Base-by-base conservation (phyloP, 2,329 filamentous ascomycete species). In the Diaporthe amygdali region DNA sequence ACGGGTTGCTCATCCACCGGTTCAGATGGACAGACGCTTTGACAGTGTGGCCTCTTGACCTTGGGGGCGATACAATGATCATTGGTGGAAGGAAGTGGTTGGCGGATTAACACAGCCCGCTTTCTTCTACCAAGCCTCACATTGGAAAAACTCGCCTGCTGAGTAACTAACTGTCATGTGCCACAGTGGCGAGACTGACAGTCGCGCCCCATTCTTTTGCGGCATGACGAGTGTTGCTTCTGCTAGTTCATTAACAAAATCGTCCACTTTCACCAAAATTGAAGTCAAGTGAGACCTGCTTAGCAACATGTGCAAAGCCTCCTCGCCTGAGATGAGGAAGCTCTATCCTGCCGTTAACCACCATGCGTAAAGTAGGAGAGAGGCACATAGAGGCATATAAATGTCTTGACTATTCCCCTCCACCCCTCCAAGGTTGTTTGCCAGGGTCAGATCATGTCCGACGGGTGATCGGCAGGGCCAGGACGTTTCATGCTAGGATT, bases 401-500 rank as follows among this genome's bases (percentile, higher is more conserved):
- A 63, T 63, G 59, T 63, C 59, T 49, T 49, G 30, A 34, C 47
- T 64, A 64, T 64, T 49, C 59, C n/a, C n/a, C 12, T 61, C 56
- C 44, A 44, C 41, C 59, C 59, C 44, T 44, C 37, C 59, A 64
- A 30, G 44, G 49, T 63, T 47, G 10, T 34, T 37, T 64, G 30
- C 44, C 41, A 37, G 44, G 59, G 27, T 64, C 44, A 30, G 37
- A 8, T 63, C 44, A 27, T 37, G 59, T 49, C 30, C 22, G 14
- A 32, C 59, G 59, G 59, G 59, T 64, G 59, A 64, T 64, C 44
- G n/a, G 44, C 59, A 64, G 59, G 44, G 30, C 44, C 44, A 49
- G 59, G 59, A 49, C 44, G 59, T 64, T 64, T 64, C 59, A 64
- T 49, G 30, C 59, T 15, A 12, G 59, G 59, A 64, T 64, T 64